Percentiles rank a stretch among this genome's conserved stretches.
Conservation (phyloP, 352 stramenopile genomes). For the Globisporangium splendens region DNA sequence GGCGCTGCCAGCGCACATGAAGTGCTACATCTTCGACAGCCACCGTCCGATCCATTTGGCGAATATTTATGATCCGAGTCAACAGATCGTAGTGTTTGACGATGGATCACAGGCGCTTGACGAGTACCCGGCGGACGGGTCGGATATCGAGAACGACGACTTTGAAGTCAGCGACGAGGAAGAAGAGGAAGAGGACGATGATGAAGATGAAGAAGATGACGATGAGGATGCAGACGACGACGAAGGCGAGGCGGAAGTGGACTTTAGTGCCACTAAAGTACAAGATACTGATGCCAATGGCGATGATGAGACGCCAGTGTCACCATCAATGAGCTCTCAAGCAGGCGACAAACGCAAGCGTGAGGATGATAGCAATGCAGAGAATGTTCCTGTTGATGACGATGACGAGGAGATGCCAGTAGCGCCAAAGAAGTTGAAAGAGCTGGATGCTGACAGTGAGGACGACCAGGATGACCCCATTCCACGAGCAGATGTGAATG, state of each 20-base stretch:
- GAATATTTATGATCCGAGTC: constrained; percentile 91
- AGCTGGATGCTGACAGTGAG: neutral
- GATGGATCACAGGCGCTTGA: constrained; percentile 65
- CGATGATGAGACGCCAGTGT: constrained; percentile 14
- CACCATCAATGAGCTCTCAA: constrained; percentile 3
- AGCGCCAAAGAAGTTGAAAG: constrained; percentile 19
- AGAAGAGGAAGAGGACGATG: constrained; percentile 52
- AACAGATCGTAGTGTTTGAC: constrained; percentile 83
- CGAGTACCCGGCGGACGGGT: constrained; percentile 81
- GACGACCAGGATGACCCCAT: too few species aligned
- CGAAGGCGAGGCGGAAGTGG: constrained; percentile 44
- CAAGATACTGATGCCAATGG: constrained; percentile 13
- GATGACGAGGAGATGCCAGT: constrained; percentile 22
- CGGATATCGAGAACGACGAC: constrained; percentile 61
- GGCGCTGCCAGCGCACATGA: constrained; percentile 50
- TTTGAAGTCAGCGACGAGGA: constrained; percentile 67
- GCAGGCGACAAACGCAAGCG: constrained; percentile 25
- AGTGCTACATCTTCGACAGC: constrained; percentile 95
- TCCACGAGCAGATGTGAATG: too few species aligned
- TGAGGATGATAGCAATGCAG: constrained; percentile 30
- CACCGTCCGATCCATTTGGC: constrained; percentile 95
- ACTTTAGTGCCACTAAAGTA: constrained; percentile 27
- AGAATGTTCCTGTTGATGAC: constrained; percentile 34
- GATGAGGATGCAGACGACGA: constrained; percentile 30
- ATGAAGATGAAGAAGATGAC: constrained; percentile 52